Percentiles rank a stretch among this genome's conserved stretches.
phyloP scores from a whole-genome alignment of 495 filamentous ascomycete genomes.

The Aspergillus bridgeri region DNA sequence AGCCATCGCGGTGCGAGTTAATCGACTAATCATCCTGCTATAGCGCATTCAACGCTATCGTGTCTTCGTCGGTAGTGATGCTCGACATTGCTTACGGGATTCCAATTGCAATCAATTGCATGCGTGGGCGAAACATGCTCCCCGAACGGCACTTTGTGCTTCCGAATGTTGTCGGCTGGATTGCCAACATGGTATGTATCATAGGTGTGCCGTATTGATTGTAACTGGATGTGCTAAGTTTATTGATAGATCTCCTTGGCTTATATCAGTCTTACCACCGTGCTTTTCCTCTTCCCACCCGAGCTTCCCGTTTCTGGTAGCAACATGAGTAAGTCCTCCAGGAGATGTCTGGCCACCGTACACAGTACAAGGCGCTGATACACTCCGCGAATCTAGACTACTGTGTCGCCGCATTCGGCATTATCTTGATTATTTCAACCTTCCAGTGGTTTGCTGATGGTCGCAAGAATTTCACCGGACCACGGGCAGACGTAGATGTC shows the following conservation, averaged over 20 bases:
- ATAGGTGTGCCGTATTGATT: no score
- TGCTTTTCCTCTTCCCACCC: slow-evolving; percentile 76
- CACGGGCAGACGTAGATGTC: slow-evolving; percentile 49
- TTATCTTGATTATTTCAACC: slow-evolving; percentile 61
- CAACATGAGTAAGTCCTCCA: slow-evolving; percentile 61
- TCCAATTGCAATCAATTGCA: slow-evolving; percentile 63
- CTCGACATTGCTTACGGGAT: slow-evolving; percentile 72
- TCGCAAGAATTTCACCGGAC: slow-evolving; percentile 66
- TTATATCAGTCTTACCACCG: slow-evolving; percentile 65
- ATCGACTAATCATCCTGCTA: not conserved
- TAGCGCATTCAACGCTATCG: slow-evolving; percentile 60
- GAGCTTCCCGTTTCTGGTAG: slow-evolving; percentile 59
- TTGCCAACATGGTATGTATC: slow-evolving; percentile 41
- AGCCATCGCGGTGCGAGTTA: not conserved
- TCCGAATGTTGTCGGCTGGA: slow-evolving; percentile 52
- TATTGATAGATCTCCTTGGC: slow-evolving; percentile 54
- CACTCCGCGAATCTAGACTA: slow-evolving; percentile 44
- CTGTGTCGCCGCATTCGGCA: slow-evolving; percentile 65
- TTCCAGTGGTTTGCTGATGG: slow-evolving; percentile 73
- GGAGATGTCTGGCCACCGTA: not conserved
- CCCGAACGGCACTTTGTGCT: slow-evolving; percentile 62
- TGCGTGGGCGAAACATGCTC: slow-evolving; percentile 62
- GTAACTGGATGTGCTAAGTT: slow-evolving; percentile 7
- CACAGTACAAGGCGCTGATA: slow-evolving; percentile 15
- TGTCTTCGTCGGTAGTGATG: slow-evolving; percentile 67